A percentile compares a stretch with the other conserved stretches of the same genome.
phyloP scores from a whole-genome alignment of 2,329 filamentous ascomycete genomes.

The Aspergillus vadensis region DNA sequence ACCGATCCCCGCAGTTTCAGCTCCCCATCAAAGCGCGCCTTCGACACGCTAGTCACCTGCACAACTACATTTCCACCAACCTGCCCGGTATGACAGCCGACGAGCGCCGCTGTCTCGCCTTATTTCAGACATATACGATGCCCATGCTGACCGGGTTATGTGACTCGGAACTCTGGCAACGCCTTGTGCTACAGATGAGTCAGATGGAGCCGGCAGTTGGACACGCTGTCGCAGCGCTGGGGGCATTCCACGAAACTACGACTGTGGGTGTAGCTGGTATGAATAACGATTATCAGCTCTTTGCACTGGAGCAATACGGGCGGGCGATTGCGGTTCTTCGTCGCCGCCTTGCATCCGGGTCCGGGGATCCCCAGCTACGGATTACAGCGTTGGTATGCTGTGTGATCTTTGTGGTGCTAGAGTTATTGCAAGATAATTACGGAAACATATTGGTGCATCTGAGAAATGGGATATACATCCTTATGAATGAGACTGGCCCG shows the following conservation, averaged over 20 bases:
- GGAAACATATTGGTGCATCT: background rate
- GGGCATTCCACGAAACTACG: constrained; percentile 8
- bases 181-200: constrained; percentile 2
- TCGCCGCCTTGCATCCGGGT: background rate
- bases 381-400: constrained; percentile 13
- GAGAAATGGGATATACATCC: background rate
- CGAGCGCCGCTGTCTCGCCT: constrained; percentile 24
- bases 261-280: too few relatives aligned
- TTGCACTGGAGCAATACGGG: constrained; percentile 12
- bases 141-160: constrained; percentile 20
- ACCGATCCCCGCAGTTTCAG: constrained; percentile 34
- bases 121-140: constrained; percentile 20
- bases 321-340: constrained; percentile 1
- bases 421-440: background rate
- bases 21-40: background rate
- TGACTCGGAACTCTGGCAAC: constrained; percentile 15
- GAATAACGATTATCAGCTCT: constrained; percentile 2
- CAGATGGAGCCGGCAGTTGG: constrained; percentile 11
- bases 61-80: background rate
- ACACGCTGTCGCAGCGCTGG: constrained; percentile 10
- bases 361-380: constrained; percentile 6
- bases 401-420: constrained; percentile 1
- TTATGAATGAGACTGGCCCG: background rate
- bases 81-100: constrained; percentile 14
- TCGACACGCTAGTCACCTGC: background rate